Evolutionary conservation across 2,329 filamentous ascomycete species (phyloP), one percentile per base, ranked within the genome.

Genomic region (Penicillium palitans): DNA sequence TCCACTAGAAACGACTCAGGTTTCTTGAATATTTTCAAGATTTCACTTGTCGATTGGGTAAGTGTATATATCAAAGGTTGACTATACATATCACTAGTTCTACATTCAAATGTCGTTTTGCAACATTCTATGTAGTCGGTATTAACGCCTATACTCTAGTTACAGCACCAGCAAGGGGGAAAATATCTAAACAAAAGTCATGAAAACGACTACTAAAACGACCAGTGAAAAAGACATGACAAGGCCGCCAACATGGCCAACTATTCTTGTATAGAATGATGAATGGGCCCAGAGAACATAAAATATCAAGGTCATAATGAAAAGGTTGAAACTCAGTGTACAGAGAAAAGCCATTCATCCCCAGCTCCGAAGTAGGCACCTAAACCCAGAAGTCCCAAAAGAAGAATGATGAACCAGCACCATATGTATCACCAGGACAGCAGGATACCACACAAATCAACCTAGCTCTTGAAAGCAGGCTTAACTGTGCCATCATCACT

Each of bases 401-500:
- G 13, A 17, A 52, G 15, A 27, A 27, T 37, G 29, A 37, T 46
- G 51, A 46, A 21, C 51, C 51, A 53, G 51, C 40, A 46, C 17
- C 51, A 27, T 46, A 10, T 13, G 10, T 21, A 25, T 48, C 15
- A 25, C 46, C 46, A 17, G 31, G 13, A 48, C 6, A 35, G 45
- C 45, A 31, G 19, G 29, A 35, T 17, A 42, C 35, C 15, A 19
- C n/a, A 5, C n/a, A 13, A 8, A 17, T 6, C 19, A 9, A 15
- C 2, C 33, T 54, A 48, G 3, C 21, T 41, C 50, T 57, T 41
- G 13, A 57, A 57, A 6, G 29, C 24, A 21, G 35, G 21, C 45
- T 65, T 56, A 3, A 70, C 61, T 17, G 61, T 62, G 27, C 69
- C 70, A 8, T 64, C 62, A 50, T 70, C 67, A 13, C 37, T 58